A percentile compares a stretch with the other conserved stretches of the same genome.
Conservation (phyloP, 139 green algal species). For the Chlorella sorokiniana region DNA sequence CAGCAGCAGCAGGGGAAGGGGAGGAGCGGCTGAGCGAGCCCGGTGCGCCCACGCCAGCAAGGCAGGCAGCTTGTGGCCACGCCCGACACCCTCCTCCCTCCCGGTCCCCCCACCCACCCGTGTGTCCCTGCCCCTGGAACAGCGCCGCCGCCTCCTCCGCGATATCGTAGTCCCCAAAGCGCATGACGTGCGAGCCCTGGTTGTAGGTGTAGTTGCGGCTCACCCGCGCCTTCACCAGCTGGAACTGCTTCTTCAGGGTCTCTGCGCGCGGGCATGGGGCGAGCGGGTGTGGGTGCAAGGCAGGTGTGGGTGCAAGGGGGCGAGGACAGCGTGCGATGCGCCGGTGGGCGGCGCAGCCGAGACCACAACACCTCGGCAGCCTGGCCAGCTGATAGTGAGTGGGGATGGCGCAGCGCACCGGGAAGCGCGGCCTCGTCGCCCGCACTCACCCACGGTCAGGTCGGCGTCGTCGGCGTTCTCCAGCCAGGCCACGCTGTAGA, state of each 20-base stretch:
- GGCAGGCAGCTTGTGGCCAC: not conserved
- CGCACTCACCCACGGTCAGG: constrained; percentile 41
- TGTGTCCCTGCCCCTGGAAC: constrained; percentile 61
- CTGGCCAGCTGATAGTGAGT: not conserved
- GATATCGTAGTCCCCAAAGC: constrained; percentile 79
- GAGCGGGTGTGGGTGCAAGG: not conserved
- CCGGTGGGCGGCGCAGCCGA: too few species aligned
- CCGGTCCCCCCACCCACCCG: not conserved
- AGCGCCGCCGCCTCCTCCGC: constrained; percentile 65
- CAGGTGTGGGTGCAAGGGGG: too few species aligned
- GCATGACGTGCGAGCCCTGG: constrained; percentile 80
- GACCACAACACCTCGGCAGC: not conserved
- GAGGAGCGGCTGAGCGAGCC: not conserved
- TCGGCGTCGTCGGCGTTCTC: constrained; percentile 85
- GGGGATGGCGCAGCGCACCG: not conserved
- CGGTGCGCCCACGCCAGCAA: not conserved
- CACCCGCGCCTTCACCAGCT: constrained; percentile 76
- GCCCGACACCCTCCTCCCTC: not conserved
- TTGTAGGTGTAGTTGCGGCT: constrained; percentile 82
- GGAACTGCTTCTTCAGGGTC: constrained; percentile 87
- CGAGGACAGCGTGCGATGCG: too few species aligned
- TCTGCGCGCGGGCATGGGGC: constrained; percentile 47
- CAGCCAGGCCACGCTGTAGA: constrained; percentile 95
- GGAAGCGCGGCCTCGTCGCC: too few species aligned
- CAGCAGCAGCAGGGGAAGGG: not conserved